Conservation (phyloP, 345 rosid genomes). For the Litchi chinensis region DNA sequence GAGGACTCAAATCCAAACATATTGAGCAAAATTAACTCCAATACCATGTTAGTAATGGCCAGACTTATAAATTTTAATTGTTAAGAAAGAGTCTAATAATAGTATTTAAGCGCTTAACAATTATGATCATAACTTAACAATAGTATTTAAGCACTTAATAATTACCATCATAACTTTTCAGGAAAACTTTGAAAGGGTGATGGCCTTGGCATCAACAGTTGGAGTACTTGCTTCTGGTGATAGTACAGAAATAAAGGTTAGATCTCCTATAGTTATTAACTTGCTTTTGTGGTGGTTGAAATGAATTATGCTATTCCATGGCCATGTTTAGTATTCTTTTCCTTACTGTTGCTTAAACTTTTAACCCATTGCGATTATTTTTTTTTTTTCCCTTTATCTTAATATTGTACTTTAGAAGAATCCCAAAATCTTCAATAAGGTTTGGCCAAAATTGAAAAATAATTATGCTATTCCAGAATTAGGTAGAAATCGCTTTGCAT, state of each 20-base stretch:
- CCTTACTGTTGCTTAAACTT: neutral
- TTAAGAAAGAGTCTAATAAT: neutral
- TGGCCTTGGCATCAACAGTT: slow-evolving; percentile 56
- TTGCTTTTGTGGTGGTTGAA: slow-evolving; percentile 17
- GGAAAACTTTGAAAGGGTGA: slow-evolving; percentile 67
- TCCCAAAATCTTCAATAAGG: neutral
- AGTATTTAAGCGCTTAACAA: no score
- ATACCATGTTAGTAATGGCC: neutral
- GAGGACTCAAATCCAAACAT: neutral
- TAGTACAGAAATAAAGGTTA: slow-evolving; percentile 63
- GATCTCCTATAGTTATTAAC: slow-evolving; percentile 25
- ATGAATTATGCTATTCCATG: slow-evolving; percentile 2
- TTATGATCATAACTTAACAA: no score
- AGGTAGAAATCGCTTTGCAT: neutral
- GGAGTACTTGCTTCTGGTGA: slow-evolving; percentile 57
- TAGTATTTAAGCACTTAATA: neutral
- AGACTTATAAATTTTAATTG: neutral
- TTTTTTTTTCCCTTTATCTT: slow-evolving; percentile 4
- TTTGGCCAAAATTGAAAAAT: neutral
- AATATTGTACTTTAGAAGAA: neutral
- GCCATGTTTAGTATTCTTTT: neutral
- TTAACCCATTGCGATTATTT: neutral
- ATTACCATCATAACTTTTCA: slow-evolving; percentile 32
- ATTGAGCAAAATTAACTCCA: neutral
- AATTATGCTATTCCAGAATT: neutral